Percentiles rank a stretch among this genome's conserved stretches.
Evolutionary conservation across 805 yeast species (phyloP).

Genomic region (Cyberlindnera saturnus): DNA sequence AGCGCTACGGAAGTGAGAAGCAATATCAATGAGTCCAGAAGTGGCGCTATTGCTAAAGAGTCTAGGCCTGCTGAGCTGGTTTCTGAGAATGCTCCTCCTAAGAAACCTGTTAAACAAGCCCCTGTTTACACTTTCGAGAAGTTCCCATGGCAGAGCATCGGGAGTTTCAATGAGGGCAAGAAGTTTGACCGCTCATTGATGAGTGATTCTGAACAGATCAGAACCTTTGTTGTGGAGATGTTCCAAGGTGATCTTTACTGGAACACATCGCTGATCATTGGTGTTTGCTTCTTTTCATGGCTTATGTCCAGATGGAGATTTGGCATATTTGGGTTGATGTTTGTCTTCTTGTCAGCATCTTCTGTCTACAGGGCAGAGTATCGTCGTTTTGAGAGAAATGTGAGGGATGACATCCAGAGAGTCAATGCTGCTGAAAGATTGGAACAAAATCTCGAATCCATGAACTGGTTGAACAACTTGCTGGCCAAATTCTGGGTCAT

Average conservation of each 20-base stretch:
- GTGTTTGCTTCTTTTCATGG: constrained; percentile 74
- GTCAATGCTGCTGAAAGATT: constrained; percentile 55
- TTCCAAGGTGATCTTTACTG: constrained; percentile 69
- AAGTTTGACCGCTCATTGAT: constrained; percentile 20
- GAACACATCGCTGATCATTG: constrained; percentile 57
- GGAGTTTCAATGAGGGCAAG: constrained; percentile 22
- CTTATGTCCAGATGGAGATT: constrained; percentile 54
- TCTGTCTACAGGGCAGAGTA: constrained; percentile 69
- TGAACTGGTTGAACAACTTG: constrained; percentile 77
- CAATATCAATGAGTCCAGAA: too few species aligned
- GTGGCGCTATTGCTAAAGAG: too few species aligned
- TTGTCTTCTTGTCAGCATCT: constrained; percentile 54
- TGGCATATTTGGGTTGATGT: constrained; percentile 55
- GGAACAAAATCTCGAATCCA: constrained; percentile 61
- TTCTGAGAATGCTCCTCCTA: too few species aligned
- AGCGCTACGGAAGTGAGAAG: background rate
- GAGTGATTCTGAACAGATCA: constrained; percentile 33
- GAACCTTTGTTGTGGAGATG: constrained; percentile 59
- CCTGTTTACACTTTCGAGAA: constrained; percentile 5
- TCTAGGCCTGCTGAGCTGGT: too few species aligned
- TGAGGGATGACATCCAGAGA: constrained; percentile 73
- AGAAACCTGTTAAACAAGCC: too few species aligned
- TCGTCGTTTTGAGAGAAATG: constrained; percentile 67
- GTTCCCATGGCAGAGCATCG: constrained; percentile 33
- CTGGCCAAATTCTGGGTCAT: constrained; percentile 81